A percentile compares a stretch with the other conserved stretches of the same genome.
Conservation (phyloP, 164 flowering plant genomes). For the Sedum album region DNA sequence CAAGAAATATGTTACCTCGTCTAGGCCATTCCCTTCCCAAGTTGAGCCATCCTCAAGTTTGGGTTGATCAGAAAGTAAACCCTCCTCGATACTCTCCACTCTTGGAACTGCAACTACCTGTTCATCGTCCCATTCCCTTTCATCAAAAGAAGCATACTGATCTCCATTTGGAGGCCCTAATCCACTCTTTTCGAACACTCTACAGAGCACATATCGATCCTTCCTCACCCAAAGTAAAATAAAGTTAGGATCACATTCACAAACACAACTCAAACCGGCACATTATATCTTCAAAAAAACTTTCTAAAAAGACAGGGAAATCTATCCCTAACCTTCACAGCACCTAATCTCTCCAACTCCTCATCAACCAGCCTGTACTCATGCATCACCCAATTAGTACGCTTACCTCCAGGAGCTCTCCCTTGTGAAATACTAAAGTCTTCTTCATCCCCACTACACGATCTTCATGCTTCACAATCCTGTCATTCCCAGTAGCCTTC, state of each 20-base stretch:
- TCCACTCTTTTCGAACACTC: constrained; percentile 54
- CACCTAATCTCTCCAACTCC: constrained; percentile 13
- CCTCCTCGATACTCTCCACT: constrained; percentile 21
- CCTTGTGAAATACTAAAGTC: constrained; percentile 50
- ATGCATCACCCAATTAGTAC: constrained; percentile 58
- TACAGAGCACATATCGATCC: constrained; percentile 56
- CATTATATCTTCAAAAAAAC: not conserved
- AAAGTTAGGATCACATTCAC: not conserved
- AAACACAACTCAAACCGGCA: not conserved
- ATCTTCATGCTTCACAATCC: constrained; percentile 23
- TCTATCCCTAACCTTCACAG: not conserved
- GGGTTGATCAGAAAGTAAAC: not conserved
- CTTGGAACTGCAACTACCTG: constrained; percentile 25
- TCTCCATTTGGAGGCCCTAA: constrained; percentile 50
- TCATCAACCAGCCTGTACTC: constrained; percentile 42
- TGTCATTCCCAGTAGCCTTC: constrained; percentile 53
- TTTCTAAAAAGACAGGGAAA: not conserved
- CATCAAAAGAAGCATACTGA: constrained; percentile 49
- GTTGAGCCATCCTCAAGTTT: constrained; percentile 18
- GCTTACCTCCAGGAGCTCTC: constrained; percentile 44
- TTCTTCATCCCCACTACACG: constrained; percentile 30
- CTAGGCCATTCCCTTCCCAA: constrained; percentile 15
- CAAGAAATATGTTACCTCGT: constrained; percentile 18
- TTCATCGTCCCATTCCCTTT: constrained; percentile 56
- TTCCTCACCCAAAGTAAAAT: constrained; percentile 14